Conservation (phyloP, 345 rosid species). For the Barbarea vulgaris region DNA sequence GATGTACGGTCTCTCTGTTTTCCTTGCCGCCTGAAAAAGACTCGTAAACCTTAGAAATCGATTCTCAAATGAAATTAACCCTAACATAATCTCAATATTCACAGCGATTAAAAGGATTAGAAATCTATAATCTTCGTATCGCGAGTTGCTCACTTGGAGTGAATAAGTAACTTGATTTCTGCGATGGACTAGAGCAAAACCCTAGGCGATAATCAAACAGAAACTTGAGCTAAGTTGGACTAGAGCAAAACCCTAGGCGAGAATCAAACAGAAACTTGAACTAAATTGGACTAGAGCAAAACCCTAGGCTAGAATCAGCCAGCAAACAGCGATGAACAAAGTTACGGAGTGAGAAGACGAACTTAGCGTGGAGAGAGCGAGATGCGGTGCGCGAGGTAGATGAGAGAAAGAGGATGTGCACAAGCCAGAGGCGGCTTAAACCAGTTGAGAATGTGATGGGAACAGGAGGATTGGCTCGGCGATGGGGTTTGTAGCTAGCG, state of each 20-base stretch:
- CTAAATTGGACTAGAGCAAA: neutral
- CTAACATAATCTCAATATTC: too few relatives aligned
- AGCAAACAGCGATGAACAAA: neutral
- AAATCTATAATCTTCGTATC: too few relatives aligned
- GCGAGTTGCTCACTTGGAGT: too few relatives aligned
- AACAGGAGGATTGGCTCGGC: neutral
- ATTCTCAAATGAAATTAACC: too few relatives aligned
- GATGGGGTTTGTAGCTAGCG: neutral
- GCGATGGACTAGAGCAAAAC: neutral
- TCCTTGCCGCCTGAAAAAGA: too few relatives aligned
- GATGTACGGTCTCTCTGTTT: too few relatives aligned
- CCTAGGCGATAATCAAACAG: neutral
- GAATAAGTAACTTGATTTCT: too few relatives aligned
- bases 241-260: conserved; percentile 14
- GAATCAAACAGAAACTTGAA: neutral
- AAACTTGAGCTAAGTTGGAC: neutral
- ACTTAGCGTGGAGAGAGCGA: neutral
- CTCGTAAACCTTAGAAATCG: too few relatives aligned
- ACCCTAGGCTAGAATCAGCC: neutral
- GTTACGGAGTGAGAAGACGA: conserved; percentile 10
- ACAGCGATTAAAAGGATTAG: too few relatives aligned
- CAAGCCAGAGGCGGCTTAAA: neutral
- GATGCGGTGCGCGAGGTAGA: neutral
- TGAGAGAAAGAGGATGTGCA: conserved; percentile 2
- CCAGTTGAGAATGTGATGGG: neutral